phyloP scores from a whole-genome alignment of 768 basidiomycete species.

The Boletus pseudo-olivaceus region DNA sequence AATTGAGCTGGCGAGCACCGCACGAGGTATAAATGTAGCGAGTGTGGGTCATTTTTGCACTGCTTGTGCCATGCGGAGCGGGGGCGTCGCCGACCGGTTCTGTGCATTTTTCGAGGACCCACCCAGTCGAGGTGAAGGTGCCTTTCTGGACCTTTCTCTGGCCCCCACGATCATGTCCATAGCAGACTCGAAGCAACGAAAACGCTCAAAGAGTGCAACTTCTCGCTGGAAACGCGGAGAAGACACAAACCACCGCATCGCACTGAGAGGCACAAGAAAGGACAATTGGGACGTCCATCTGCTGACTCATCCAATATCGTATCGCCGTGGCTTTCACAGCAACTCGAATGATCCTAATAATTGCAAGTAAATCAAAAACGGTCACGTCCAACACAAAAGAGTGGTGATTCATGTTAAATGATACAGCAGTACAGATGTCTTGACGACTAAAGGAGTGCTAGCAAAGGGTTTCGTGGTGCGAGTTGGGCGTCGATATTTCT shows the following conservation, averaged over 20 bases:
- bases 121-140: neutral
- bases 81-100: slow-evolving; percentile 2
- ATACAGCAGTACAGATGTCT: neutral
- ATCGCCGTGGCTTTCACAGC: slow-evolving; percentile 3
- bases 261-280: slow-evolving; percentile 5
- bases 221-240: slow-evolving; percentile 1
- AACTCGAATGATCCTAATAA: neutral
- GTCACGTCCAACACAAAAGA: slow-evolving; percentile 7
- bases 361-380: slow-evolving; percentile 4
- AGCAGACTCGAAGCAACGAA: neutral
- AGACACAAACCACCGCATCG: neutral
- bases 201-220: slow-evolving; percentile 8
- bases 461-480: slow-evolving; percentile 1
- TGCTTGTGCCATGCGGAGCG: slow-evolving; percentile 21
- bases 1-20: slow-evolving; percentile 9
- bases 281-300: slow-evolving; percentile 1
- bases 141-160: neutral
- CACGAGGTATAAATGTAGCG: slow-evolving; percentile 26
- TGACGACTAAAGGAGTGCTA: neutral
- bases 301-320: slow-evolving; percentile 15
- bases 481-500: neutral
- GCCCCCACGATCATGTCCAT: neutral
- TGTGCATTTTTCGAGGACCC: slow-evolving; percentile 4
- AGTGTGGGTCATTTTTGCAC: slow-evolving; percentile 24
- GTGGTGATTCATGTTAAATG: neutral